phyloP scores from a whole-genome alignment of 345 rosid genomes.

The Noccaea caerulescens region DNA sequence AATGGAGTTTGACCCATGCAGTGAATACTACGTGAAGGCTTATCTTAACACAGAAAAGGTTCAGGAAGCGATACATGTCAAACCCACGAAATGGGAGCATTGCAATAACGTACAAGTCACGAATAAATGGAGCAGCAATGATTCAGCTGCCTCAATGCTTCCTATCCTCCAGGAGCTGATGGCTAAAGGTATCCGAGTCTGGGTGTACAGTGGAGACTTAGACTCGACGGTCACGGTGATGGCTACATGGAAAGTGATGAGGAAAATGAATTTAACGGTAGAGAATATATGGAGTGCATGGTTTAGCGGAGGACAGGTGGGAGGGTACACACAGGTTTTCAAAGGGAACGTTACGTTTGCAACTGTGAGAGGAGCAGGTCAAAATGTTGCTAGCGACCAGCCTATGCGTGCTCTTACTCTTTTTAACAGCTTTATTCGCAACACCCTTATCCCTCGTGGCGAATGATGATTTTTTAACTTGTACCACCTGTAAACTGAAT shows the following conservation, averaged over 20 bases:
- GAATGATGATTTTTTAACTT: too few relatives aligned
- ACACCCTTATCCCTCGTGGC: slow-evolving; percentile 23
- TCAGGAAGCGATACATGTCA: slow-evolving; percentile 72
- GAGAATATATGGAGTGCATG: slow-evolving; percentile 80
- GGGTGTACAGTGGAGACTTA: slow-evolving; percentile 80
- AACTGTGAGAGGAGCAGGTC: slow-evolving; percentile 37
- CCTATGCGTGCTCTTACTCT: slow-evolving; percentile 20
- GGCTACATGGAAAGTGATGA: slow-evolving; percentile 63
- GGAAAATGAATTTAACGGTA: slow-evolving; percentile 61
- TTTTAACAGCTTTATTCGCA: slow-evolving; percentile 14
- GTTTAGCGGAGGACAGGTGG: slow-evolving; percentile 57
- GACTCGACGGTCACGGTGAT: slow-evolving; percentile 81
- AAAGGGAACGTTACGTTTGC: slow-evolving; percentile 19
- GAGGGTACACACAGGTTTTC: slow-evolving; percentile 25
- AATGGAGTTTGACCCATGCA: slow-evolving; percentile 61
- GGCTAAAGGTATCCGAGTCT: slow-evolving; percentile 59
- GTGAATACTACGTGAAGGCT: slow-evolving; percentile 44
- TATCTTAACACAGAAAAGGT: slow-evolving; percentile 65
- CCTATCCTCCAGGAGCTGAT: slow-evolving; percentile 72
- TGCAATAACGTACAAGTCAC: slow-evolving; percentile 54
- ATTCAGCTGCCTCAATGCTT: slow-evolving; percentile 52
- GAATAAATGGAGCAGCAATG: slow-evolving; percentile 47
- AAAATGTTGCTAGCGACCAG: slow-evolving; percentile 15
- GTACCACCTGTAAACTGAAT: too few relatives aligned
- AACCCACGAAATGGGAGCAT: slow-evolving; percentile 64